Percentiles rank a stretch among this genome's conserved stretches.
phyloP scores from a whole-genome alignment of 2,329 filamentous ascomycete species.

The Trichoderma sp. region DNA sequence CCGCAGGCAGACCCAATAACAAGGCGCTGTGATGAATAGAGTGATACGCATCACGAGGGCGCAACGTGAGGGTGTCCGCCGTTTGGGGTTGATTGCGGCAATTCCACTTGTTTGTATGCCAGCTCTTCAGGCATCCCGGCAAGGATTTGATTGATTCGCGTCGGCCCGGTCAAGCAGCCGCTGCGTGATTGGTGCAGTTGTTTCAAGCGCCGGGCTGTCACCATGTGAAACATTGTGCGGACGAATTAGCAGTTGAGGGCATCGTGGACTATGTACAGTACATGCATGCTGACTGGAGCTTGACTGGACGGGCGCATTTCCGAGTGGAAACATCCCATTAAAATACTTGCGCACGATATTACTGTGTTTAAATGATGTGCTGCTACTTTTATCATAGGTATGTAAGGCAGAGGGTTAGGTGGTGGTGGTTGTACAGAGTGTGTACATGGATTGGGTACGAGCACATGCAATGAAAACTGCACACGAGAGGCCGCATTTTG shows the following conservation, averaged over 20 bases:
- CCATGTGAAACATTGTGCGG: conserved; percentile 8
- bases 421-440: neutral
- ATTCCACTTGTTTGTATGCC: neutral
- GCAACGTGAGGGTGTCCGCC: conserved; percentile 7
- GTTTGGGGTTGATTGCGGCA: conserved; percentile 12
- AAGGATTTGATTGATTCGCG: neutral
- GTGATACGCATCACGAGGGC: neutral
- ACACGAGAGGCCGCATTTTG: neutral
- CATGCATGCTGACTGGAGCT: neutral
- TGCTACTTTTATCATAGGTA: neutral
- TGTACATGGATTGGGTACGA: neutral
- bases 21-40: neutral
- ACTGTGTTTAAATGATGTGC: neutral
- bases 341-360: neutral
- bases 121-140: neutral
- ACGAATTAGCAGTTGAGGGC: neutral
- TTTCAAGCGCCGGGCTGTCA: conserved; percentile 18
- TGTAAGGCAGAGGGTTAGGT: neutral
- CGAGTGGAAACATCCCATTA: neutral
- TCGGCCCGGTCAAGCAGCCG: conserved; percentile 5
- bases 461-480: neutral
- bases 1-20: neutral
- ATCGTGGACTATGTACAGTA: neutral
- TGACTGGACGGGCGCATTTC: neutral
- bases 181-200: conserved; percentile 15